Conservation (phyloP, 179 eudicot species). For the Gypsophila paniculata region DNA sequence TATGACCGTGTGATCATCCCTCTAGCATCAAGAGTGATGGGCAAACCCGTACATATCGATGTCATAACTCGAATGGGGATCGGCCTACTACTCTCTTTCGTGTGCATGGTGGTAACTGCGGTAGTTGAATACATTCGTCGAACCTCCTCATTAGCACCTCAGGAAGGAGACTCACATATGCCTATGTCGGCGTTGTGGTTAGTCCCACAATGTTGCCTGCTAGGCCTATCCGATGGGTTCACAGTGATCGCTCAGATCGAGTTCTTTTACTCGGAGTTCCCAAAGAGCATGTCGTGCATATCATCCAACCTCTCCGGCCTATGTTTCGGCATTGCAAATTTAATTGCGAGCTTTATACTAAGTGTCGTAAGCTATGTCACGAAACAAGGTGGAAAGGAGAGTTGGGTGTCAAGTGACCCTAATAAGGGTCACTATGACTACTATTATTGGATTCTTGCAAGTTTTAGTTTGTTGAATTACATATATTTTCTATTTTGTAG, state of each 20-base stretch:
- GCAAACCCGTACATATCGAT: constrained; percentile 26
- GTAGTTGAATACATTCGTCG: constrained; percentile 39
- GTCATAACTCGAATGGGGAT: constrained; percentile 44
- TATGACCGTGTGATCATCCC: constrained; percentile 53
- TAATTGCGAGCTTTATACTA: constrained; percentile 35
- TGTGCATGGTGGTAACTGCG: constrained; percentile 31
- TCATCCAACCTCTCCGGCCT: constrained; percentile 35
- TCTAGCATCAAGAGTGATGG: constrained; percentile 26
- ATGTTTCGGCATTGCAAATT: constrained; percentile 30
- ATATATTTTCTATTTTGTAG: constrained; percentile 37
- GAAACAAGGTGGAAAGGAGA: constrained; percentile 29
- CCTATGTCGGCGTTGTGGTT: constrained; percentile 53
- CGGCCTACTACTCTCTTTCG: constrained; percentile 34
- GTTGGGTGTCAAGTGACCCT: constrained; percentile 52
- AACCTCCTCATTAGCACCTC: background rate
- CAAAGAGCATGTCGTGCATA: constrained; percentile 50
- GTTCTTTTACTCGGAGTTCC: constrained; percentile 47
- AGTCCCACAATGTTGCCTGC: constrained; percentile 35
- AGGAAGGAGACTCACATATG: background rate
- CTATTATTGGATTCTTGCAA: constrained; percentile 45
- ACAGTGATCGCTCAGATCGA: constrained; percentile 42
- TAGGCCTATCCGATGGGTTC: constrained; percentile 40
- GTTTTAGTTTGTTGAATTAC: constrained; percentile 34
- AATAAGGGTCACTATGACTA: constrained; percentile 51
- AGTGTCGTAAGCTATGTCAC: constrained; percentile 31